Conservation (phyloP, 805 yeast genomes). For the Torulaspora gathmanii region DNA sequence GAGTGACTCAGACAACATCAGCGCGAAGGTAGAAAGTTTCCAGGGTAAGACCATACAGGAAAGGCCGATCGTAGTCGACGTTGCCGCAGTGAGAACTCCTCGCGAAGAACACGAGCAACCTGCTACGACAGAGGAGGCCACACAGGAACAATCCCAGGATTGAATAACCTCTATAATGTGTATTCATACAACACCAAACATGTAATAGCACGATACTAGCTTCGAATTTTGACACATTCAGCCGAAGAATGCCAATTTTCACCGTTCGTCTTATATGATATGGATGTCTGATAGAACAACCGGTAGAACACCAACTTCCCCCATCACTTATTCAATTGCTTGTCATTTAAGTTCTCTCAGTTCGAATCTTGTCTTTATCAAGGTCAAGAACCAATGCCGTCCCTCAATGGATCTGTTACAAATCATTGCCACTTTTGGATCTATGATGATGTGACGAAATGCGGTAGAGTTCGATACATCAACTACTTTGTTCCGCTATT, state of each 20-base stretch:
- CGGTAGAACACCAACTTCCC: not conserved
- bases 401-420: constrained; percentile 2
- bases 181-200: constrained; percentile 1
- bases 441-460: constrained; percentile 56
- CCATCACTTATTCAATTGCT: not conserved
- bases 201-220: constrained; percentile 2
- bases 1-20: constrained; percentile 47
- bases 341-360: no score
- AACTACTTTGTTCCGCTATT: constrained; percentile 33
- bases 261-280: not conserved
- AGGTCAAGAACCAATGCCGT: constrained; percentile 3
- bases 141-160: not conserved
- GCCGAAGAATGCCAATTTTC: not conserved
- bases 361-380: no score
- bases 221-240: not conserved
- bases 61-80: constrained; percentile 58
- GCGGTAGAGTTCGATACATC: constrained; percentile 43
- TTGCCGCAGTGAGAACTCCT: constrained; percentile 50
- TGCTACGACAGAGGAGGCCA: not conserved
- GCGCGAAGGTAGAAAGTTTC: constrained; percentile 61
- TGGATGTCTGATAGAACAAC: not conserved
- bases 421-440: constrained; percentile 41
- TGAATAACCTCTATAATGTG: not conserved
- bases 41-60: constrained; percentile 65
- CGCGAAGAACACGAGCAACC: constrained; percentile 27